phyloP scores from a whole-genome alignment of 305 asterid species.

The Fraxinus dipetala region DNA sequence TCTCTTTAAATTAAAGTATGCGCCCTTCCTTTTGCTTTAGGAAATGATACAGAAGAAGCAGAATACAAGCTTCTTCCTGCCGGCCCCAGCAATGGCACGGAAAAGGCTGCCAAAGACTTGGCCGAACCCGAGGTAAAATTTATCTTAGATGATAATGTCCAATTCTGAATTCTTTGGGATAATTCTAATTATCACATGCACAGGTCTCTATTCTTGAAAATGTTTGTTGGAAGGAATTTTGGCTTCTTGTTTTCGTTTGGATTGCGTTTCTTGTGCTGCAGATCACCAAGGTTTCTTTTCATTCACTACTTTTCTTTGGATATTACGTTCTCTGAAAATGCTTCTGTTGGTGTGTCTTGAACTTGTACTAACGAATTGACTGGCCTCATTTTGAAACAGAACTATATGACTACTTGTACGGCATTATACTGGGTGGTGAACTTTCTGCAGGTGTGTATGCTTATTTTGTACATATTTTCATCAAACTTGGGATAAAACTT shows the following conservation, averaged over 20 bases:
- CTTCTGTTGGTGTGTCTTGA: slow-evolving; percentile 1
- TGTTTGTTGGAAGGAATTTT: slow-evolving; percentile 85
- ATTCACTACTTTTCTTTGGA: background rate
- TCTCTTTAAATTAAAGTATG: slow-evolving; percentile 11
- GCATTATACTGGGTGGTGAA: slow-evolving; percentile 76
- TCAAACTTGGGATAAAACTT: background rate
- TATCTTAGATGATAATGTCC: background rate
- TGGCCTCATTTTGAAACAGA: slow-evolving; percentile 46
- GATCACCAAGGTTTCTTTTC: slow-evolving; percentile 56
- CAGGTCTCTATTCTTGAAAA: slow-evolving; percentile 76
- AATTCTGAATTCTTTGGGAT: slow-evolving; percentile 4
- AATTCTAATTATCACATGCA: slow-evolving; percentile 16
- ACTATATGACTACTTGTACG: slow-evolving; percentile 59
- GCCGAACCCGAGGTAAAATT: slow-evolving; percentile 52
- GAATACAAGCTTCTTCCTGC: slow-evolving; percentile 80
- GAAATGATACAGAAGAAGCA: slow-evolving; percentile 52
- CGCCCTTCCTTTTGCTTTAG: slow-evolving; percentile 30
- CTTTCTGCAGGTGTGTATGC: slow-evolving; percentile 67
- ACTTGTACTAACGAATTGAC: slow-evolving; percentile 19
- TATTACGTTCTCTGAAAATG: background rate
- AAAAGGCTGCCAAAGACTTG: slow-evolving; percentile 32
- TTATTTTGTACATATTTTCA: background rate
- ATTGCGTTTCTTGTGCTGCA: slow-evolving; percentile 71
- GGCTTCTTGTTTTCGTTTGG: slow-evolving; percentile 86
- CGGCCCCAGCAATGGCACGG: slow-evolving; percentile 44